These are phyloP conservation scores for Onygenales sp. DNA, from an alignment of 2,329 filamentous ascomycete genomes.

Conservation along the genomic window DNA sequence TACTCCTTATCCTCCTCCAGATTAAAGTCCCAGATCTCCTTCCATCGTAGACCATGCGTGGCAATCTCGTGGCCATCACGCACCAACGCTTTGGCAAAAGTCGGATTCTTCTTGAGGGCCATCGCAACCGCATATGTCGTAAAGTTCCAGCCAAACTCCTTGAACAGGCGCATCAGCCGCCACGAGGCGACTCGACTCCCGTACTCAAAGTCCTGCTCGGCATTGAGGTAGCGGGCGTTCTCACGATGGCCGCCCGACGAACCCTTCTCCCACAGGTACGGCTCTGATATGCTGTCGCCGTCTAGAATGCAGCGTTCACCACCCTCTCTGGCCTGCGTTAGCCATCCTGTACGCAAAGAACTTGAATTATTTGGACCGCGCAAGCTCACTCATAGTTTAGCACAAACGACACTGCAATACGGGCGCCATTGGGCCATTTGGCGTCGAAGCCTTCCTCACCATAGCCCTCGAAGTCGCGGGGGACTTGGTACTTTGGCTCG, in stretches of 20 bases:
- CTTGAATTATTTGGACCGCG: neutral
- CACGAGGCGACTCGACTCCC: slow-evolving; percentile 42
- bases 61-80: slow-evolving; percentile 44
- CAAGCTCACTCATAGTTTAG: neutral
- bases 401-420: neutral
- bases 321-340: neutral
- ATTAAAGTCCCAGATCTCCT: slow-evolving; percentile 40
- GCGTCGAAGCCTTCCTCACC: slow-evolving; percentile 25
- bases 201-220: slow-evolving; percentile 45
- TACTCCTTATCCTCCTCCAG: slow-evolving; percentile 24
- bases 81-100: slow-evolving; percentile 39
- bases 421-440: slow-evolving; percentile 22
- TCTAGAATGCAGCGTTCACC: slow-evolving; percentile 21
- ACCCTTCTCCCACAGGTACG: slow-evolving; percentile 29
- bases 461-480: neutral
- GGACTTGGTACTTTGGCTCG: neutral
- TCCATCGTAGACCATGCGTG: slow-evolving; percentile 42
- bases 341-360: neutral
- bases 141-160: neutral
- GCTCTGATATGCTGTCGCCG: slow-evolving; percentile 16
- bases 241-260: slow-evolving; percentile 8
- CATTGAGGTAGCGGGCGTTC: slow-evolving; percentile 25
- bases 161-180: slow-evolving; percentile 23
- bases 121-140: neutral
- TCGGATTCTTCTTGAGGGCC: slow-evolving; percentile 37